Evolutionary conservation across 2,329 filamentous ascomycete species (phyloP), one percentile per base, ranked within the genome.

Genomic region (Ampelomyces quisqualis): DNA sequence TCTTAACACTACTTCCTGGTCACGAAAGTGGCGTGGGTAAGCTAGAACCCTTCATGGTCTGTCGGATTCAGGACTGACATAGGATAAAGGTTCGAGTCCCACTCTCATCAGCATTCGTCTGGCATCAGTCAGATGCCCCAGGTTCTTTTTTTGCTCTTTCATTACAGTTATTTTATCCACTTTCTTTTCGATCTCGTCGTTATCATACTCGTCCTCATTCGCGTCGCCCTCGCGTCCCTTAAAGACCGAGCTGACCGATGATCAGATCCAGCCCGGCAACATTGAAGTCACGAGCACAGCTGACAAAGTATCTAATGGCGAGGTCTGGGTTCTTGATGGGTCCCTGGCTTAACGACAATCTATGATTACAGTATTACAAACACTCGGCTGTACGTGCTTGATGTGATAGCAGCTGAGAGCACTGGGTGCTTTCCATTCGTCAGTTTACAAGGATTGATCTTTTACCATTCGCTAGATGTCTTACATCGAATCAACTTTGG

Each of bases 241-340:
- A 2, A 9, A 26, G 11, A 13, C 2, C 11, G 5, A 34, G 47
- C 53, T 57, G 38, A 57, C 50, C 13, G 35, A 38, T 10, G 15
- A 6, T 11, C 32, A 86, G 81, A 79, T 93, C 19, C 84, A 90
- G 74, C 93, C 91, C 1, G 86, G 85, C 5, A 78, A 82, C 50
- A 80, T 96, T 29, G 82, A 90, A 65, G 86, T 97, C 10, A 79
- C 83, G 28, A 82, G 75, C 43, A 76, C 95, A 36, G 85, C 84
- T 2, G 85, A 84, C 53, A 79, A 81, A 45, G 90, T 94, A 13
- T 79, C 81, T 3, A 98, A 97, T 64, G 93, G 93, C 3, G 87
- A 97, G 70, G 77, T 97, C 54, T 94, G 88, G 88, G 78, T 90
- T 24, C 62, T 88, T 45, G 80, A 80, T 51, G 77, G 74, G 4